Percentiles rank a stretch among this genome's conserved stretches.
Conservation (phyloP, 2,329 filamentous ascomycete genomes). For the Verticillium zaregamsianum region DNA sequence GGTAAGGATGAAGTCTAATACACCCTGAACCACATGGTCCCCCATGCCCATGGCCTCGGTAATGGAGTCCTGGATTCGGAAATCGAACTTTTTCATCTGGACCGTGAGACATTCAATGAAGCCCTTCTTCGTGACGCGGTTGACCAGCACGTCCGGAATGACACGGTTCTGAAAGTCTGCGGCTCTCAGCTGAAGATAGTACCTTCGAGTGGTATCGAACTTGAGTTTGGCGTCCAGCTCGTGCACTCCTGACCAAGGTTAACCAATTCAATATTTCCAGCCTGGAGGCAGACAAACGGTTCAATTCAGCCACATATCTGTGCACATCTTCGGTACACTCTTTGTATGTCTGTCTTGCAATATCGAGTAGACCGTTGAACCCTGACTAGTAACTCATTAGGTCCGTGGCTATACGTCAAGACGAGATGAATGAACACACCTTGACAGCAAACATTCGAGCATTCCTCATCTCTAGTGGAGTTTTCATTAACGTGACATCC, state of each 20-base stretch:
- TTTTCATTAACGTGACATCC: conserved; percentile 72
- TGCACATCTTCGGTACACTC: conserved; percentile 78
- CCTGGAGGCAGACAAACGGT: conserved; percentile 40
- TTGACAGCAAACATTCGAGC: conserved; percentile 89
- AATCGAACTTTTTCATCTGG: conserved; percentile 74
- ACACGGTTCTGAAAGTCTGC: conserved; percentile 56
- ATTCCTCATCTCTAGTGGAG: conserved; percentile 80
- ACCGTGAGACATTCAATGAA: conserved; percentile 84
- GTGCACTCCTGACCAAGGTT: conserved; percentile 40
- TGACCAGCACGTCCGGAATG: conserved; percentile 71
- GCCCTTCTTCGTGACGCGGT: conserved; percentile 67
- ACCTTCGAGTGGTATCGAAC: conserved; percentile 74
- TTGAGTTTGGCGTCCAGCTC: conserved; percentile 62
- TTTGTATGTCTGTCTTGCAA: conserved; percentile 84
- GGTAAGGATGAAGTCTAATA: conserved; percentile 68
- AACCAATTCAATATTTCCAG: background rate
- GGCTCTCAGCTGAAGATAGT: conserved; percentile 66
- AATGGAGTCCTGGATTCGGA: conserved; percentile 73
- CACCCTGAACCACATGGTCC: conserved; percentile 67
- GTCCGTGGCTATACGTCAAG: conserved; percentile 2
- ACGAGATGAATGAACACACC: conserved; percentile 28
- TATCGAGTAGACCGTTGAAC: conserved; percentile 80
- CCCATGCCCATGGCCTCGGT: conserved; percentile 81
- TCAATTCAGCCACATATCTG: conserved; percentile 64
- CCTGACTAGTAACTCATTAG: conserved; percentile 50